phyloP scores from a whole-genome alignment of 148 eudicot species.

The Simmondsia chinensis region DNA sequence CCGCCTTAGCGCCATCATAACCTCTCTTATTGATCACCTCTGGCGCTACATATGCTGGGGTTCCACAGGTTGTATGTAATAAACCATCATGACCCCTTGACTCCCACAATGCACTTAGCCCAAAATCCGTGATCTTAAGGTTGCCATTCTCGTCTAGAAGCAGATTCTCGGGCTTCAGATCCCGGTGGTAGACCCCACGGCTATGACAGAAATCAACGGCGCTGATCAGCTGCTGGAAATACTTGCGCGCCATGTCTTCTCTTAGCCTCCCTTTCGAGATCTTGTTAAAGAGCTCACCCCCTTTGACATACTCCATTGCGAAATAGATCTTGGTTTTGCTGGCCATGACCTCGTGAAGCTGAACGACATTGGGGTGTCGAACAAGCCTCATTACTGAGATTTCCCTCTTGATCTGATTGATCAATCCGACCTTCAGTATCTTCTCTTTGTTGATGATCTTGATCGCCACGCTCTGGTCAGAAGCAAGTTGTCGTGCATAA shows the following conservation, averaged over 20 bases:
- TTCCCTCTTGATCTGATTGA: constrained; percentile 66
- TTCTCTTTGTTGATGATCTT: constrained; percentile 68
- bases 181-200: constrained; percentile 78
- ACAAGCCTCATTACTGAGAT: constrained; percentile 73
- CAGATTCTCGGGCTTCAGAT: constrained; percentile 75
- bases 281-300: constrained; percentile 73
- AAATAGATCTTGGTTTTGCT: constrained; percentile 73
- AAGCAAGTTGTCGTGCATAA: constrained; percentile 34
- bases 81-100: constrained; percentile 60
- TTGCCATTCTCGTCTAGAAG: constrained; percentile 55
- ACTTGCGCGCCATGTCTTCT: constrained; percentile 49
- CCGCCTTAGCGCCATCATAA: constrained; percentile 72
- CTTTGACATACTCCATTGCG: constrained; percentile 65
- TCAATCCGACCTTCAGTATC: constrained; percentile 42
- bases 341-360: constrained; percentile 78
- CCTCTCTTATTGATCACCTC: constrained; percentile 63
- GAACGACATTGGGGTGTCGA: constrained; percentile 60
- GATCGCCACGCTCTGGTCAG: constrained; percentile 52
- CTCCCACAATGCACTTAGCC: constrained; percentile 55
- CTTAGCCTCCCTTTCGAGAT: constrained; percentile 51
- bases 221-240: constrained; percentile 61
- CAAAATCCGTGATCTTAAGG: constrained; percentile 70
- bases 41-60: constrained; percentile 86
- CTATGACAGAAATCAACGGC: constrained; percentile 91
- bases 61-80: constrained; percentile 83